These are phyloP conservation scores for Penicillium flavigenum DNA, from an alignment of 495 filamentous ascomycete genomes.

Conservation along the genomic window DNA sequence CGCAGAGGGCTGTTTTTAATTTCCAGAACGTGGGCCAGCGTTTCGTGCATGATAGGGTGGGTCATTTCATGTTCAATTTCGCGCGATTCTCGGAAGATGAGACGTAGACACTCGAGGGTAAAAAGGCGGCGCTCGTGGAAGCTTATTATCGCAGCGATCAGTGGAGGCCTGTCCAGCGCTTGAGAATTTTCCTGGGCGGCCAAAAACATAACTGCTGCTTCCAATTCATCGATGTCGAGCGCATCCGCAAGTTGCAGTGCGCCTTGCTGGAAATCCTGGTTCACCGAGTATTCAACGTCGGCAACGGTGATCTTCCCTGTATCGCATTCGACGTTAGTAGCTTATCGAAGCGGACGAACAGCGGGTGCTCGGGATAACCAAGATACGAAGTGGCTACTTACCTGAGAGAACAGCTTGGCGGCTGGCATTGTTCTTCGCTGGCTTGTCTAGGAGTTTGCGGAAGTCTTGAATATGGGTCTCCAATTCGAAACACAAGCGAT, in stretches of 20 bases:
- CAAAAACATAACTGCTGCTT: conserved; percentile 72
- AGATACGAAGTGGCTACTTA: conserved; percentile 26
- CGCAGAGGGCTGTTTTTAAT: conserved; percentile 43
- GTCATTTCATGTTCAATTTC: conserved; percentile 54
- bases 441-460: conserved; percentile 72
- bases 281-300: conserved; percentile 75
- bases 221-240: conserved; percentile 83
- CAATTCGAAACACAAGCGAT: conserved; percentile 64
- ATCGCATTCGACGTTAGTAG: conserved; percentile 34
- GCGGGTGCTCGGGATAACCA: neutral
- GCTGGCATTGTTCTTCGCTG: conserved; percentile 66
- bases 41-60: conserved; percentile 42
- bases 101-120: conserved; percentile 76
- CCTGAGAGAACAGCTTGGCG: conserved; percentile 57
- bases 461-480: conserved; percentile 70
- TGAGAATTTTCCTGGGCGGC: conserved; percentile 63
- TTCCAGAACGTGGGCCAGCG: conserved; percentile 45
- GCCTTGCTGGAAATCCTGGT: conserved; percentile 79
- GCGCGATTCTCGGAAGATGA: conserved; percentile 65
- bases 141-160: conserved; percentile 72
- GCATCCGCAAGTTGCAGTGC: conserved; percentile 78
- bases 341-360: neutral
- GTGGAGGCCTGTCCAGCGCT: conserved; percentile 62
- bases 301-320: conserved; percentile 69
- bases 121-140: conserved; percentile 81